phyloP scores from a whole-genome alignment of 208 protist genomes.

The Polymyxa betae region DNA sequence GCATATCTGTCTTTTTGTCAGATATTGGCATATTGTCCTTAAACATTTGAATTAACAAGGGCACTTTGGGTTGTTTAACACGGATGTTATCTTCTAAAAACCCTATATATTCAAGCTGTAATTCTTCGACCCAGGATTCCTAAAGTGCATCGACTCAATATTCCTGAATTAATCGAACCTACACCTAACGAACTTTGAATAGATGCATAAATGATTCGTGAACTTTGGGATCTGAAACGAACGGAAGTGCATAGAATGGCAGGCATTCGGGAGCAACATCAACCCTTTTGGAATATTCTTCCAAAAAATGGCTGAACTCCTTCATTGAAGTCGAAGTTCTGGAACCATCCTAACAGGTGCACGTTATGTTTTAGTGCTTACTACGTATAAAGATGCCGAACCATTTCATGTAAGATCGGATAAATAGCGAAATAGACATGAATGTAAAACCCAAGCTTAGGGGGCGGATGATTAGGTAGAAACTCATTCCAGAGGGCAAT shows the following conservation, averaged over 20 bases:
- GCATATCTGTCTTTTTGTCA: no score
- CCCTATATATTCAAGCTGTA: background rate
- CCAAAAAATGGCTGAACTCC: conserved; percentile 10
- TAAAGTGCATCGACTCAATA: background rate
- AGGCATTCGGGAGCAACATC: conserved; percentile 27
- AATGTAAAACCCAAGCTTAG: conserved; percentile 32
- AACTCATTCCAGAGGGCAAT: background rate
- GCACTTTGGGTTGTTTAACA: background rate
- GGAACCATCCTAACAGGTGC: no score
- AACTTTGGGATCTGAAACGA: background rate
- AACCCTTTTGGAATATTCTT: conserved; percentile 6
- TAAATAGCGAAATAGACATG: conserved; percentile 39
- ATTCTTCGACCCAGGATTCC: conserved; percentile 17
- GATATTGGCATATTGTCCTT: background rate
- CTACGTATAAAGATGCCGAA: no score
- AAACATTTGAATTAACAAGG: conserved; percentile 15
- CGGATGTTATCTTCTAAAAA: conserved; percentile 12
- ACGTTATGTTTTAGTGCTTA: no score
- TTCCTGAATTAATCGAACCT: background rate
- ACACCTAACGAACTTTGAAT: conserved; percentile 38
- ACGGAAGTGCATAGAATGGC: conserved; percentile 33
- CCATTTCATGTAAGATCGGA: background rate
- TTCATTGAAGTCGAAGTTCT: no score
- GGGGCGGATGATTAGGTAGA: background rate
- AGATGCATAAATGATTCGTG: conserved; percentile 39